Conservation (phyloP, 2,329 filamentous ascomycete species). For the Mollisia scopiformis region DNA sequence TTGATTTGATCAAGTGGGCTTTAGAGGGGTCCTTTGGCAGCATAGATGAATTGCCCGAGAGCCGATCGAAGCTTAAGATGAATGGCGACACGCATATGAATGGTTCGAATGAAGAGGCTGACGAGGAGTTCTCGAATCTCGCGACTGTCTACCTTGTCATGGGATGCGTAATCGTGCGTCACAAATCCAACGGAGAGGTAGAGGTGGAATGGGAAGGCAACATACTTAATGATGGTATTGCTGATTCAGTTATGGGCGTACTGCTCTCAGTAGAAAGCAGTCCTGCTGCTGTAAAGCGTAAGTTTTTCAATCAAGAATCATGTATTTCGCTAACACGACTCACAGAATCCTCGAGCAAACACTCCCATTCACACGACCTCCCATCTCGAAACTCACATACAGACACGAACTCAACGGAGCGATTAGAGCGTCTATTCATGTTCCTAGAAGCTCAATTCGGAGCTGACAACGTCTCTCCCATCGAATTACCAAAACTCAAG, state of each 20-base stretch:
- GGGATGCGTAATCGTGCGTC: constrained; percentile 86
- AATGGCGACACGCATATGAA: constrained; percentile 41
- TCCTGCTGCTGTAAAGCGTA: constrained; percentile 91
- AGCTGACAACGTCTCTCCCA: constrained; percentile 76
- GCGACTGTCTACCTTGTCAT: constrained; percentile 72
- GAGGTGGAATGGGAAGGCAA: constrained; percentile 98
- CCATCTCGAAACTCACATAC: constrained; percentile 72
- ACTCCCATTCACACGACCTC: constrained; percentile 54
- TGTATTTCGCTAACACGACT: constrained; percentile 20
- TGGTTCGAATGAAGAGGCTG: constrained; percentile 54
- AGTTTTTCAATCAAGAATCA: constrained; percentile 37
- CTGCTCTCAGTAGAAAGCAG: constrained; percentile 91
- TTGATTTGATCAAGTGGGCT: constrained; percentile 92
- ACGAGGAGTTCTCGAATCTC: constrained; percentile 63
- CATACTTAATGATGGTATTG: constrained; percentile 95
- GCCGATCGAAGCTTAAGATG: constrained; percentile 40
- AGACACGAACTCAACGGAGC: constrained; percentile 71
- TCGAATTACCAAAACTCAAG: constrained; percentile 65
- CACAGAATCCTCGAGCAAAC: constrained; percentile 62
- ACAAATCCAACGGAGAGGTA: constrained; percentile 75
- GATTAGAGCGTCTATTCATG: constrained; percentile 85
- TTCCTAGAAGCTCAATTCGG: constrained; percentile 98
- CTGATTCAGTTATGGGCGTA: constrained; percentile 94
- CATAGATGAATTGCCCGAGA: constrained; percentile 64
- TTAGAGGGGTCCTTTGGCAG: constrained; percentile 92